A percentile compares a stretch with the other conserved stretches of the same genome.
Conservation (phyloP, 2,329 filamentous ascomycete genomes). For the Fusarium anthophilum region DNA sequence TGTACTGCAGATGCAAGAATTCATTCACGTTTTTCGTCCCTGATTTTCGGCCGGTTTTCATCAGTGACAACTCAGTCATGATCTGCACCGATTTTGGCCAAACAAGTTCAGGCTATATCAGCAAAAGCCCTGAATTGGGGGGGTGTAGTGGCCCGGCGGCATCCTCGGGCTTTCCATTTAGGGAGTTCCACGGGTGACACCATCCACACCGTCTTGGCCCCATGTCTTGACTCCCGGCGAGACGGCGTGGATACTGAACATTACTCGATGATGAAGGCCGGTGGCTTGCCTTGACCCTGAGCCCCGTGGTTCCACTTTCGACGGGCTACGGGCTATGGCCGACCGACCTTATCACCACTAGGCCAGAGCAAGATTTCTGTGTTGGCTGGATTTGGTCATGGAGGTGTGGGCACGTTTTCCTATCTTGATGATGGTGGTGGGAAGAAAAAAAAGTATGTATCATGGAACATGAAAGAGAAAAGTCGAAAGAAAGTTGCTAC, state of each 20-base stretch:
- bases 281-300: constrained; percentile 38
- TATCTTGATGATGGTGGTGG: neutral
- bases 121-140: neutral
- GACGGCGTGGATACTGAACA: constrained; percentile 25
- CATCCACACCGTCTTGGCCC: constrained; percentile 27
- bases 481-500: neutral
- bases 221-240: constrained; percentile 19
- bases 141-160: constrained; percentile 16
- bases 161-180: constrained; percentile 41
- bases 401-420: constrained; percentile 1
- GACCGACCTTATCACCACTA: constrained; percentile 10
- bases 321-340: constrained; percentile 17
- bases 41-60: neutral
- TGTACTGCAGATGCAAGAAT: neutral
- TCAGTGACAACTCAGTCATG: constrained; percentile 2
- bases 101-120: constrained; percentile 2
- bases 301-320: constrained; percentile 33
- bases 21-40: neutral
- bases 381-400: constrained; percentile 1
- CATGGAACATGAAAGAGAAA: neutral
- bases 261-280: constrained; percentile 21
- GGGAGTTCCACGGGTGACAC: constrained; percentile 32
- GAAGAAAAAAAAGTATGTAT: neutral
- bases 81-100: constrained; percentile 14
- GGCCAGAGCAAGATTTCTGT: neutral